phyloP scores from a whole-genome alignment of 108 stramenopile species.

The Cyclotella baltica region DNA sequence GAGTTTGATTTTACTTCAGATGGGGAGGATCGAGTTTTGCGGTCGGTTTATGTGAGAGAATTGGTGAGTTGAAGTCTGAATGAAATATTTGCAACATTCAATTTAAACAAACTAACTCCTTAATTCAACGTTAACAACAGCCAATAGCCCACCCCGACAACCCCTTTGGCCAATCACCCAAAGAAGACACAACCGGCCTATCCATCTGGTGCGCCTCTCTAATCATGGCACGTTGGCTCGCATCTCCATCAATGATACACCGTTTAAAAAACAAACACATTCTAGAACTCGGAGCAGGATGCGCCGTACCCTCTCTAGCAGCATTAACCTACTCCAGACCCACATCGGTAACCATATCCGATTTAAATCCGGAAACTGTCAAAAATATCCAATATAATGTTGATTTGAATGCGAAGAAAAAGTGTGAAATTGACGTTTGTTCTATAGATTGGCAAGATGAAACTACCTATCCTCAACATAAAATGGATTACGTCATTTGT shows the following conservation, averaged over 20 bases:
- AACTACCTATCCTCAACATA: conserved; percentile 76
- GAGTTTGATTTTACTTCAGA: conserved; percentile 58
- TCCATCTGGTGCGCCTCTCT: conserved; percentile 87
- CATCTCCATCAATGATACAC: conserved; percentile 31
- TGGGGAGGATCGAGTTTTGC: conserved; percentile 16
- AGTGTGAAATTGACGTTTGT: conserved; percentile 22
- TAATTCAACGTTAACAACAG: conserved; percentile 34
- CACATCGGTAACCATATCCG: conserved; percentile 66
- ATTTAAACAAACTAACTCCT: neutral
- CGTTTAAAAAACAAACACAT: conserved; percentile 54
- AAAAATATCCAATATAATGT: conserved; percentile 84
- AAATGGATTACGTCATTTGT: conserved; percentile 80
- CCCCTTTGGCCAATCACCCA: conserved; percentile 74
- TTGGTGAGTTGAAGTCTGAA: conserved; percentile 42
- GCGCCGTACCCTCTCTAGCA: conserved; percentile 74
- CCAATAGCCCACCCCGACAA: conserved; percentile 73
- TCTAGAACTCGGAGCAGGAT: conserved; percentile 87
- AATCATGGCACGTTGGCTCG: conserved; percentile 85
- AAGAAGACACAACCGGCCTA: conserved; percentile 85
- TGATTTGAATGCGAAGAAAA: conserved; percentile 54
- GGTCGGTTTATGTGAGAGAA: conserved; percentile 49
- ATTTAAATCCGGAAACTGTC: conserved; percentile 79
- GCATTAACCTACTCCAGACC: conserved; percentile 47
- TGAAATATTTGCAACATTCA: neutral
- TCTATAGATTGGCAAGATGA: conserved; percentile 86